These are phyloP conservation scores for Alternaria brassicae DNA, from an alignment of 2,329 filamentous ascomycete genomes.

Conservation along the genomic window DNA sequence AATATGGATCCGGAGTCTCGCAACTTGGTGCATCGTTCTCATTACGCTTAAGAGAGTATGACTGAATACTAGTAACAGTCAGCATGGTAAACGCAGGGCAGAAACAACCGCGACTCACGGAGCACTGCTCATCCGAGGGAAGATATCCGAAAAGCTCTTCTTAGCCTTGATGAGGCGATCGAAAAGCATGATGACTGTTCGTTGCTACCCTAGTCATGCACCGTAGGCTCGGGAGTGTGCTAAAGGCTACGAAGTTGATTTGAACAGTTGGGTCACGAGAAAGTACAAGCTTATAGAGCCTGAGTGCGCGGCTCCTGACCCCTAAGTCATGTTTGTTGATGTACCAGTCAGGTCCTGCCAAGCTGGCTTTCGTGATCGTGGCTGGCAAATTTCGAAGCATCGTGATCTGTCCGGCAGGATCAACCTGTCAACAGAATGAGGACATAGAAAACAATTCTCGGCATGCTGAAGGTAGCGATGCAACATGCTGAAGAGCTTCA, in stretches of 20 bases:
- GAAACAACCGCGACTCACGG: background rate
- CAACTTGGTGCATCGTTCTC: slow-evolving; percentile 18
- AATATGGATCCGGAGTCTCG: slow-evolving; percentile 22
- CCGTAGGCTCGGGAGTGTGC: background rate
- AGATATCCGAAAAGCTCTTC: slow-evolving; percentile 41
- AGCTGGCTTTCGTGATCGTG: background rate
- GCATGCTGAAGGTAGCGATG: background rate
- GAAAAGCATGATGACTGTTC: slow-evolving; percentile 33
- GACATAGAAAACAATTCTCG: background rate
- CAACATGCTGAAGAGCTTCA: background rate
- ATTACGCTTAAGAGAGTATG: slow-evolving; percentile 1
- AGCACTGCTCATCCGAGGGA: slow-evolving; percentile 17
- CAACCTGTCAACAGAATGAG: background rate
- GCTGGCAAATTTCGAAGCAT: slow-evolving; percentile 1
- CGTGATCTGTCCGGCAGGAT: background rate
- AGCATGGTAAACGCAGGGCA: background rate
- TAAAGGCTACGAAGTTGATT: background rate
- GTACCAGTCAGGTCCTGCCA: slow-evolving; percentile 14
- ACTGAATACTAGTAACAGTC: slow-evolving; percentile 1
- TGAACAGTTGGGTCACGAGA: background rate
- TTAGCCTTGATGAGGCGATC: slow-evolving; percentile 38
- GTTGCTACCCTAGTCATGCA: slow-evolving; percentile 10
- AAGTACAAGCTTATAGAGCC: background rate
- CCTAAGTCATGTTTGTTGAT: slow-evolving; percentile 20
- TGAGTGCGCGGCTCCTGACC: slow-evolving; percentile 7